Base-by-base conservation (phyloP, 805 yeast genomes). In the Metschnikowia chrysomelidarum region DNA sequence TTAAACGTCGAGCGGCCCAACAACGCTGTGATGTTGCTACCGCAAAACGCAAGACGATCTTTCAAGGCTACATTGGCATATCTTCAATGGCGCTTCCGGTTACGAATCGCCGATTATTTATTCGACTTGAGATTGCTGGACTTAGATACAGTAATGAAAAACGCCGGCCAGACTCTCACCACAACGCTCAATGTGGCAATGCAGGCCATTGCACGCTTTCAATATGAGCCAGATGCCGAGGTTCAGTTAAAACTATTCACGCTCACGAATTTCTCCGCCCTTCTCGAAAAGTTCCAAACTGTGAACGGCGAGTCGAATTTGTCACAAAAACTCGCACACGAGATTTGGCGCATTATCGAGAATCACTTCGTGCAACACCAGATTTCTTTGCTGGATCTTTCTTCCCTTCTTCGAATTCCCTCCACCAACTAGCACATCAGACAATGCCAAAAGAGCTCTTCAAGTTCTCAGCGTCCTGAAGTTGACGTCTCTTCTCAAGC, bases 381-480 rank as follows among this genome's bases (percentile, higher is more conserved):
- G 8, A 4, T 41, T 6, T 19, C 35, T 6, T n/a, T 31, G 8
- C 27, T 15, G 24, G 8, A 10, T 11, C 32, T 34, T 13, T 27
- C 28, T 11, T 12, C 21, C 2, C 27, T 18, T 19, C 22, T 32
- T 21, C 18, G n/a, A n/a, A n/a, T n/a, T n/a, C n/a, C n/a, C n/a
- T n/a, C 16, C 30, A 15, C 10, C 12, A 8, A 14, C 8, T 4
- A 20, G 11, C 19, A 9, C 11, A 26, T 36, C 46, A 62, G 16
- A 62, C 40, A 13, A 59, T 38, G 4, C 68, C 67, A 35, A 62
- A 56, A 2, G 78, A 66, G 41, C 59, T 73, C 49, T 79, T 78
- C 41, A 87, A 62, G 49, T 84, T 84, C 47, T 81, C 81, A 36
- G 73, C 78, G 59, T 87, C 94, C 45, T 85, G 80, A 42, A 71